Conservation (phyloP, 139 green algal species). For the Protoeuglena noctilucae region DNA sequence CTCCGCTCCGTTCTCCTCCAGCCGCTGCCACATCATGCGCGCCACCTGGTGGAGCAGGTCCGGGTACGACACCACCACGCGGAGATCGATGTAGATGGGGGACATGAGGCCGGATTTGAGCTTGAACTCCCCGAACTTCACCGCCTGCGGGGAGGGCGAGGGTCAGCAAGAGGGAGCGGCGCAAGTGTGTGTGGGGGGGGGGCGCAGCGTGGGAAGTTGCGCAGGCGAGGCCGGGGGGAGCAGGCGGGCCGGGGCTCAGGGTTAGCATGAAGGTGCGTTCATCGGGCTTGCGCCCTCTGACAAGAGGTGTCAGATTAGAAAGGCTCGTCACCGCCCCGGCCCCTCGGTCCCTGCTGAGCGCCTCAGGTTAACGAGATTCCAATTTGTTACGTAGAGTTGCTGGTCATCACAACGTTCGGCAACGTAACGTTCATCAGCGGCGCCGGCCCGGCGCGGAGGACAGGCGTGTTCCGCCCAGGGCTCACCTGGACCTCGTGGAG, state of each 20-base stretch:
- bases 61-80: slow-evolving; percentile 95
- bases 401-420: background rate
- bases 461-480: background rate
- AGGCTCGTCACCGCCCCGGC: background rate
- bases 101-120: slow-evolving; percentile 92
- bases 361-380: background rate
- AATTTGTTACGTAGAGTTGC: background rate
- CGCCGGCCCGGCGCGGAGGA: background rate
- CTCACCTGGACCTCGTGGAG: slow-evolving; percentile 75
- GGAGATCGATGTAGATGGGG: slow-evolving; percentile 95
- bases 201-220: no score
- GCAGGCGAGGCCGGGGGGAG: no score
- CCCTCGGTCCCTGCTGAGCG: background rate
- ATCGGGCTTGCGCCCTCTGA: background rate
- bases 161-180: background rate
- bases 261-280: background rate
- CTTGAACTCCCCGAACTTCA: slow-evolving; percentile 99
- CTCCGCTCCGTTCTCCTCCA: slow-evolving; percentile 21
- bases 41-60: slow-evolving; percentile 78
- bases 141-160: slow-evolving; percentile 42
- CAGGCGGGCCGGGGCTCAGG: no score
- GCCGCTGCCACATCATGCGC: slow-evolving; percentile 69
- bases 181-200: background rate
- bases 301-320: background rate
- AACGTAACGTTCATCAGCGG: background rate